phyloP scores from a whole-genome alignment of 2,329 filamentous ascomycete genomes.

The Zasmidium citrigriseum region DNA sequence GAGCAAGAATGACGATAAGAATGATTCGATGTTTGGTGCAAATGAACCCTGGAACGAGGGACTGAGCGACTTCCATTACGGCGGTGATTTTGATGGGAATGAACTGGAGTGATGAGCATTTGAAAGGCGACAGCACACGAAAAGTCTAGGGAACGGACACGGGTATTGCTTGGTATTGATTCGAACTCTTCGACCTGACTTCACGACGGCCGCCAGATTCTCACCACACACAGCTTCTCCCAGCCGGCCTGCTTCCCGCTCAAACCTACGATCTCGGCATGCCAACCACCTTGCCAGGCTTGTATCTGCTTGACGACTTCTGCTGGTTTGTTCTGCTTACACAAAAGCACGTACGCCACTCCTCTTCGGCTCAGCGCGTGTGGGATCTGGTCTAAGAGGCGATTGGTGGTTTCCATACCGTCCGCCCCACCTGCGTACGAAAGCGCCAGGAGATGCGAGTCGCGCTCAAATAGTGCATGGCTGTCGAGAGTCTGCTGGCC shows the following conservation, averaged over 20 bases:
- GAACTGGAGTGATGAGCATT: constrained; percentile 24
- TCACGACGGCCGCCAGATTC: constrained; percentile 66
- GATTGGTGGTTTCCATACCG: constrained; percentile 91
- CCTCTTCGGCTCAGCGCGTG: constrained; percentile 64
- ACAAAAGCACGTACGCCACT: constrained; percentile 86
- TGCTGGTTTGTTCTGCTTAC: constrained; percentile 84
- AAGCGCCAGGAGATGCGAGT: constrained; percentile 79
- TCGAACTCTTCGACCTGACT: background rate
- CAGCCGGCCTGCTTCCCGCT: constrained; percentile 89
- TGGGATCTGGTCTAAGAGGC: constrained; percentile 71
- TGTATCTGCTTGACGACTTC: constrained; percentile 64
- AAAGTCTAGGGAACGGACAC: no score
- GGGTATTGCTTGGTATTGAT: no score
- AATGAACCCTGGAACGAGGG: constrained; percentile 37
- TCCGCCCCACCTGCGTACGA: constrained; percentile 87
- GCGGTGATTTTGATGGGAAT: constrained; percentile 19
- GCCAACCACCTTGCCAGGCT: constrained; percentile 57
- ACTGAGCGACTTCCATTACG: constrained; percentile 34
- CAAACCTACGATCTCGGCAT: constrained; percentile 72
- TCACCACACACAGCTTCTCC: constrained; percentile 88
- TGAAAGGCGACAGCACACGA: background rate
- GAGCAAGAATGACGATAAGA: constrained; percentile 18
- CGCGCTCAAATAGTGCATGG: constrained; percentile 64
- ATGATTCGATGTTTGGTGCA: constrained; percentile 28
- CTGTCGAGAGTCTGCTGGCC: constrained; percentile 13